Conservation (phyloP, 164 flowering plant genomes). For the Stephania yunnanensis region DNA sequence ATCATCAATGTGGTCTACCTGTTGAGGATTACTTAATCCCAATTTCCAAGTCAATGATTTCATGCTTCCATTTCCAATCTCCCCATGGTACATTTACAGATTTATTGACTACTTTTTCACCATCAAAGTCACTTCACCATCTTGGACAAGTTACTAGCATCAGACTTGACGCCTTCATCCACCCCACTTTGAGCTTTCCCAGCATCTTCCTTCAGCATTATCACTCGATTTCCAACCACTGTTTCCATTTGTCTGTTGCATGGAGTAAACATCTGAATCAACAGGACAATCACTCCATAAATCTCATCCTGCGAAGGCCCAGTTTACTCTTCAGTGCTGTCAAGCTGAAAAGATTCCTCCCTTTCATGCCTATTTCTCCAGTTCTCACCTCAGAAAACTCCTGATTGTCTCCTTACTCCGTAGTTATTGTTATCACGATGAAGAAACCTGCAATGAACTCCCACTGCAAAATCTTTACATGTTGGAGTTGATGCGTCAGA, state of each 20-base stretch:
- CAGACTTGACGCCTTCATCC: too few relatives aligned
- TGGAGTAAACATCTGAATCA: too few relatives aligned
- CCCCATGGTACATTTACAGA: not conserved
- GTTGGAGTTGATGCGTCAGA: conserved; percentile 29
- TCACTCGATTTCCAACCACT: not conserved
- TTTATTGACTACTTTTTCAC: not conserved
- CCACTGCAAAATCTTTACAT: conserved; percentile 50
- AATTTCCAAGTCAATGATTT: too few relatives aligned
- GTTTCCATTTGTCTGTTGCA: too few relatives aligned
- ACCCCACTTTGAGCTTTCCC: conserved; percentile 15
- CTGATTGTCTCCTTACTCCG: conserved; percentile 30
- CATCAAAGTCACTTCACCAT: not conserved
- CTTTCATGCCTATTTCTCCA: conserved; percentile 36
- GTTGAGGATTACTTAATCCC: too few relatives aligned
- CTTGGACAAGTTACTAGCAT: too few relatives aligned
- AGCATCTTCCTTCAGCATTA: not conserved
- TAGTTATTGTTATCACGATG: conserved; percentile 37
- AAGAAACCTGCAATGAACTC: conserved; percentile 48
- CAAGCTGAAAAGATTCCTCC: conserved; percentile 26
- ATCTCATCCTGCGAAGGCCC: conserved; percentile 19
- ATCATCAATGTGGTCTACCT: too few relatives aligned
- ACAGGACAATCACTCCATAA: not conserved
- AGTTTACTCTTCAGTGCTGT: conserved; percentile 20
- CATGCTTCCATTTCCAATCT: not conserved
- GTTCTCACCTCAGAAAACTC: conserved; percentile 15